A percentile compares a stretch with the other conserved stretches of the same genome.
These are phyloP conservation scores for Parathielavia appendiculata DNA, from an alignment of 495 filamentous ascomycete species.

Conservation along the genomic window DNA sequence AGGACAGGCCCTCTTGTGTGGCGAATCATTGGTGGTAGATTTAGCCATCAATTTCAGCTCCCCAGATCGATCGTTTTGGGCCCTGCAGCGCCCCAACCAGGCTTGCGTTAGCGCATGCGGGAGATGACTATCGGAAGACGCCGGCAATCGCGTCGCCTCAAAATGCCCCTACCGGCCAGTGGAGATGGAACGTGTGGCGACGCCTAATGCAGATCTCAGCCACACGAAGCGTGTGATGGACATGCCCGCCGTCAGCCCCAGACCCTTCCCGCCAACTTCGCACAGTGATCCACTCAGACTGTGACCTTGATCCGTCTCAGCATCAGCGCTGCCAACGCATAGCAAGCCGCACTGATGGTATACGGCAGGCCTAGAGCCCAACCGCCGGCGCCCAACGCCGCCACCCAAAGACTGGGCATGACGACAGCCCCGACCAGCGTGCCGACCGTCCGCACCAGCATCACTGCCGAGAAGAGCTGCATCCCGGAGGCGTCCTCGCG, in stretches of 20 bases:
- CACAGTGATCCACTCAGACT: neutral
- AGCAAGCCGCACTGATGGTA: conserved; percentile 34
- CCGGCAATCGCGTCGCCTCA: neutral
- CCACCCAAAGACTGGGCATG: conserved; percentile 40
- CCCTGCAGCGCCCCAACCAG: neutral
- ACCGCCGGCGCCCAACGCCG: conserved; percentile 24
- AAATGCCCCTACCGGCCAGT: neutral
- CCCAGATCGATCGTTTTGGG: neutral
- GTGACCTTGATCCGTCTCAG: conserved; percentile 14
- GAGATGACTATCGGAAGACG: neutral
- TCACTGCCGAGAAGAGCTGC: conserved; percentile 43
- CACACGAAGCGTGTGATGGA: neutral
- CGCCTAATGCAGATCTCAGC: neutral
- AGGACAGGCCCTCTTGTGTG: neutral
- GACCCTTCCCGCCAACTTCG: too few relatives aligned
- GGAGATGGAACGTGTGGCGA: neutral
- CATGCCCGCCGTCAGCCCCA: neutral
- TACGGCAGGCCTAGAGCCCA: conserved; percentile 31
- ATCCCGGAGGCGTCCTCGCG: conserved; percentile 10
- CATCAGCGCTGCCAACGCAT: conserved; percentile 24
- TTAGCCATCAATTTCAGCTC: neutral
- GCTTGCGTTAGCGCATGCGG: neutral
- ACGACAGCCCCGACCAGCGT: conserved; percentile 38
- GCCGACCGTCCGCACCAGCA: conserved; percentile 43
- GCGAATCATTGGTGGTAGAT: neutral